Conservation (phyloP, 2,329 filamentous ascomycete species). For the Claviceps capensis region DNA sequence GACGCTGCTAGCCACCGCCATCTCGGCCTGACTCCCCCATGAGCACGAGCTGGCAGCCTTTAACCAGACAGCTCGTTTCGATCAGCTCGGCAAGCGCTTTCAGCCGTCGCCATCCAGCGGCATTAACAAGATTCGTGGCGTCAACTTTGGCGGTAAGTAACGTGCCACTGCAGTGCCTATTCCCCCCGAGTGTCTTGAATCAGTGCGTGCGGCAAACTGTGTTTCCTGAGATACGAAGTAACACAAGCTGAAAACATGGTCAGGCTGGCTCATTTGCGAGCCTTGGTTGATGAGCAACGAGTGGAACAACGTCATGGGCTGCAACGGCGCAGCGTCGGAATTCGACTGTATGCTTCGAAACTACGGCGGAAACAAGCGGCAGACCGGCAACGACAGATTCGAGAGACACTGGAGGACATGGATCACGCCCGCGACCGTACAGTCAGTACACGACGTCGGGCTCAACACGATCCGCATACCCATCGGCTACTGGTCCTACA, state of each 20-base stretch:
- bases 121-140: constrained; percentile 32
- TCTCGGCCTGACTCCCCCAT: constrained; percentile 17
- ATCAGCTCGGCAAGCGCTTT: constrained; percentile 19
- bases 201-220: too few relatives aligned
- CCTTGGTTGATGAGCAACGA: constrained; percentile 33
- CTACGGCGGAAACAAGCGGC: constrained; percentile 12
- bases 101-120: constrained; percentile 12
- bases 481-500: constrained; percentile 39
- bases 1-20: constrained; percentile 11
- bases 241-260: not conserved
- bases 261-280: constrained; percentile 29
- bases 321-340: constrained; percentile 27
- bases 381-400: constrained; percentile 31
- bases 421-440: constrained; percentile 22
- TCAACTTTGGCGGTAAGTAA: constrained; percentile 33
- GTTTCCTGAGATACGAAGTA: too few relatives aligned
- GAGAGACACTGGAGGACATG: constrained; percentile 29
- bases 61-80: constrained; percentile 18
- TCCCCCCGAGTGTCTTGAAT: too few relatives aligned
- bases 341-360: constrained; percentile 35
- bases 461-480: constrained; percentile 40
- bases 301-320: constrained; percentile 33
- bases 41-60: constrained; percentile 19
- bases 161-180: not conserved
- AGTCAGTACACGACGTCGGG: constrained; percentile 35